phyloP scores from a whole-genome alignment of 192 early-diverging fungal species.

The Umbelopsis vinacea region DNA sequence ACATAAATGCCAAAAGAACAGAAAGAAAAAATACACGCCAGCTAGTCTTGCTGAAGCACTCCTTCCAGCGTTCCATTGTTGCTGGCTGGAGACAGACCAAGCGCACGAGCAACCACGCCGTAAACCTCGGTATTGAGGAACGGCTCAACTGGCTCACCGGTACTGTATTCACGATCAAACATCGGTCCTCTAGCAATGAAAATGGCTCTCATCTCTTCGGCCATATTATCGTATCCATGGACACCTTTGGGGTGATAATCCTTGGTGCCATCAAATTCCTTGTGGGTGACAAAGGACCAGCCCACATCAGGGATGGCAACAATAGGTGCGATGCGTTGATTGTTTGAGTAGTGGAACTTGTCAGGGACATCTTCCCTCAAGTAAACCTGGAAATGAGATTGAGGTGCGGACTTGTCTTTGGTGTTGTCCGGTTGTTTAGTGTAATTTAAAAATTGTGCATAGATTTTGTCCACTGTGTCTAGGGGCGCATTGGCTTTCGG shows the following conservation, averaged over 20 bases:
- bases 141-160: slow-evolving; percentile 43
- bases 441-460: slow-evolving; percentile 46
- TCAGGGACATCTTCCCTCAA: slow-evolving; percentile 71
- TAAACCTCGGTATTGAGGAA: slow-evolving; percentile 82
- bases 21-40: not conserved
- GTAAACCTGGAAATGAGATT: slow-evolving; percentile 65
- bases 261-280: slow-evolving; percentile 38
- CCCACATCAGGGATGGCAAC: slow-evolving; percentile 70
- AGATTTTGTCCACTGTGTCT: slow-evolving; percentile 53
- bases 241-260: slow-evolving; percentile 54
- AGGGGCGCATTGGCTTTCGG: slow-evolving; percentile 46
- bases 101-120: slow-evolving; percentile 59
- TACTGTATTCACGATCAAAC: slow-evolving; percentile 3
- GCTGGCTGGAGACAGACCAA: slow-evolving; percentile 61
- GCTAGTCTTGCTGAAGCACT: not conserved
- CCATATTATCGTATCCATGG: slow-evolving; percentile 85
- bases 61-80: slow-evolving; percentile 72
- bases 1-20: not conserved
- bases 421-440: slow-evolving; percentile 47
- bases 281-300: slow-evolving; percentile 56
- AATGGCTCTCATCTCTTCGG: slow-evolving; percentile 81
- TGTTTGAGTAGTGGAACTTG: slow-evolving; percentile 71
- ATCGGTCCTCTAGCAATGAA: slow-evolving; percentile 79
- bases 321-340: slow-evolving; percentile 77
- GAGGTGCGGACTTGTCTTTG: slow-evolving; percentile 26